Conservation (phyloP, 345 rosid genomes). For the Abelmoschus esculentus region DNA sequence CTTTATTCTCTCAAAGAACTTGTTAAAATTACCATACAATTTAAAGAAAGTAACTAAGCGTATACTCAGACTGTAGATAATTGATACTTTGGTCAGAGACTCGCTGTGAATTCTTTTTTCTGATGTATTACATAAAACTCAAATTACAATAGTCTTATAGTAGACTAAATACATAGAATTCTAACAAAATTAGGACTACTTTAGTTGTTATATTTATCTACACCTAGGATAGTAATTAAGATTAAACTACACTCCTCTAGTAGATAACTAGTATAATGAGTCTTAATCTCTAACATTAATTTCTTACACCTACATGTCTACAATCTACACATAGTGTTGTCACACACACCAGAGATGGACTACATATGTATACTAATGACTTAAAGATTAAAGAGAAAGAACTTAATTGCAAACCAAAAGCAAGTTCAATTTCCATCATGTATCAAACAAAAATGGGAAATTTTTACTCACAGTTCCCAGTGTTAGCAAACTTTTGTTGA, state of each 20-base stretch:
- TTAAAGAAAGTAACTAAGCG: not conserved
- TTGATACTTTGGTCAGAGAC: too few species aligned
- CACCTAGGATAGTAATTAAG: too few species aligned
- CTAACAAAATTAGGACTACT: too few species aligned
- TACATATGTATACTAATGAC: not conserved
- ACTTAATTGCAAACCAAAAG: not conserved
- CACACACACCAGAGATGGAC: not conserved
- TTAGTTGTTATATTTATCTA: too few species aligned
- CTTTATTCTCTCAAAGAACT: not conserved
- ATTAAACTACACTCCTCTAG: too few species aligned
- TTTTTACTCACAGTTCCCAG: constrained; percentile 84
- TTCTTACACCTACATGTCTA: too few species aligned
- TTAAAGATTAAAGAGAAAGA: constrained; percentile 1
- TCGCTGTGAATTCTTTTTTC: too few species aligned
- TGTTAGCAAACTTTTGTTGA: constrained; percentile 93
- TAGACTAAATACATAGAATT: too few species aligned
- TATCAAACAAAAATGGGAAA: constrained; percentile 14
- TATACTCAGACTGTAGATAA: not conserved
- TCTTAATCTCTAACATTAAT: too few species aligned
- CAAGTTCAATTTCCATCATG: not conserved
- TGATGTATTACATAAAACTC: too few species aligned
- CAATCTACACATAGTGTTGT: not conserved
- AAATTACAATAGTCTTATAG: too few species aligned
- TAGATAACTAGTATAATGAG: too few species aligned
- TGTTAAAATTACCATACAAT: not conserved